Base-by-base conservation (phyloP, 1,284 basidiomycete species). In the Apiotrichum montevideense region DNA sequence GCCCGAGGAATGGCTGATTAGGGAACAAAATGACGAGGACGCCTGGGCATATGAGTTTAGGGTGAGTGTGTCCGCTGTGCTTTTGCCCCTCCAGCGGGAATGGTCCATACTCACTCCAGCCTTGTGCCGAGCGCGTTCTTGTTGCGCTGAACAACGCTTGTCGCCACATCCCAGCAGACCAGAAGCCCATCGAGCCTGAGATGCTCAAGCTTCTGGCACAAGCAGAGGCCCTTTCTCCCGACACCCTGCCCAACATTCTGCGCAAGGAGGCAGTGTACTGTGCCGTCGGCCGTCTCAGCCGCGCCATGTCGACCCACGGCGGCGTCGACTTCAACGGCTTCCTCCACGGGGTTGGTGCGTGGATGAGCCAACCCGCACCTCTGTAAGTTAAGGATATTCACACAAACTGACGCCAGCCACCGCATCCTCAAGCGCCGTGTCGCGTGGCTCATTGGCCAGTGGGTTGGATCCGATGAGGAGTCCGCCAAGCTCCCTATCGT, bases 1-100 rank as follows among this genome's bases (percentile, higher is more conserved):
- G 73, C 89, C 90, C 0, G 91, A 95, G 76, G 88, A 92, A 67
- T 95, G 90, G 89, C 82, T 91, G 4, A 87, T 90, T 58, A 72
- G 83, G 2, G 89, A 93, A 74, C 67, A 66, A 39, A 87, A 88
- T 59, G 87, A 86, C 62, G 91, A 90, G 63, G 87, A 86, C 58
- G 89, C 90, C 35, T 95, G 91, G 91, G 85, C 90, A 58, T 94
- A 83, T 66, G 88, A 91, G 66, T 84, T 93, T 57, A 80, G 91
- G 21, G 21, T 21, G 21, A 21, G 21, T 21, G 21, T 21, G 21
- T 21, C 21, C 21, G 21, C 21, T 21, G 21, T 21, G 21, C 21
- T 21, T 21, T 21, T 21, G 21, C 21, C 21, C 21, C 21, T 21
- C 21, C 21, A 21, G 21, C 21, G 21, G 21, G 21, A 21, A 21